Conservation (phyloP, 768 basidiomycete species). For the Cystofilobasidium capitatum region DNA sequence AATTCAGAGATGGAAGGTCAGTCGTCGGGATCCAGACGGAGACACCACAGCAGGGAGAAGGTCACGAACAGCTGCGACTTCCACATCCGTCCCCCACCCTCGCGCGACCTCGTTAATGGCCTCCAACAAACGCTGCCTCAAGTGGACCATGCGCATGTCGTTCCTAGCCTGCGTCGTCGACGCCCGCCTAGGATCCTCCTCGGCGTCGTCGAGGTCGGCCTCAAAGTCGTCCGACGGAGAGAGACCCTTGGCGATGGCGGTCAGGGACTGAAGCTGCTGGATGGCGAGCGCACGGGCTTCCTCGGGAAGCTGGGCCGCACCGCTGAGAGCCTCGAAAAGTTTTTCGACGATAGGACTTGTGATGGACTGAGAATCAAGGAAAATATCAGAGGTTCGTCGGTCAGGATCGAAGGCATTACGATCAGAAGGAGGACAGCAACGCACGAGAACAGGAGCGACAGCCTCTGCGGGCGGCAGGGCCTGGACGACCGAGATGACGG, state of each 20-base stretch:
- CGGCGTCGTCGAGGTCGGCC: conserved; percentile 42
- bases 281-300: conserved; percentile 59
- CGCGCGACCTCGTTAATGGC: conserved; percentile 56
- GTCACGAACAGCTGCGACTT: conserved; percentile 40
- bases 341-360: conserved; percentile 19
- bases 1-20: neutral
- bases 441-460: conserved; percentile 61
- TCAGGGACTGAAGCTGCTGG: conserved; percentile 65
- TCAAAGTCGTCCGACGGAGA: conserved; percentile 61
- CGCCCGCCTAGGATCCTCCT: conserved; percentile 43
- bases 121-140: conserved; percentile 59
- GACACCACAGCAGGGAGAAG: neutral
- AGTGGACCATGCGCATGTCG: conserved; percentile 44
- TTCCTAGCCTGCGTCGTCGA: conserved; percentile 43
- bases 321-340: conserved; percentile 2
- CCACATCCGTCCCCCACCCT: conserved; percentile 69
- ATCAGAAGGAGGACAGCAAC: conserved; percentile 31
- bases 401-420: neutral
- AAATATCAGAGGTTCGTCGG: conserved; percentile 9
- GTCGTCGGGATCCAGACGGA: neutral
- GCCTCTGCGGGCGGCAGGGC: conserved; percentile 70
- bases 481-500: conserved; percentile 86
- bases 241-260: conserved; percentile 78
- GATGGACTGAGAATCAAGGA: conserved; percentile 10
- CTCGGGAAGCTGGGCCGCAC: conserved; percentile 44